Percentiles rank a stretch among this genome's conserved stretches.
Evolutionary conservation across 1,284 basidiomycete genomes (phyloP).

Genomic region (Exsudoporus floridanus): DNA sequence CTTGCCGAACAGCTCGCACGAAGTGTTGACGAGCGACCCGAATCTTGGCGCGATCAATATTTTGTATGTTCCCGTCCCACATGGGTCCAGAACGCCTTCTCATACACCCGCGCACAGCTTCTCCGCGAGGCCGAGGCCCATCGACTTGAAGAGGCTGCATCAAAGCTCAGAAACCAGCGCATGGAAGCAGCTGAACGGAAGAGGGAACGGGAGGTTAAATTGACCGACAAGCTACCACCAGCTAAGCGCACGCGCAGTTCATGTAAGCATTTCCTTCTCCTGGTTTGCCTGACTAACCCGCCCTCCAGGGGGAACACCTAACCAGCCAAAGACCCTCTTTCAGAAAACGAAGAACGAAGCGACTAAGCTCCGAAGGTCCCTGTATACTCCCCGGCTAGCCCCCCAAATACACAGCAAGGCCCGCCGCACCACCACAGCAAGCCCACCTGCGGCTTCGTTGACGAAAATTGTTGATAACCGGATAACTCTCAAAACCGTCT

Average conservation of each 20-base stretch:
- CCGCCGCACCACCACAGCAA: conserved; percentile 39
- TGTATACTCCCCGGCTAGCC: conserved; percentile 52
- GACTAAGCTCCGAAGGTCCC: conserved; percentile 59
- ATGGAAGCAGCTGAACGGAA: conserved; percentile 68
- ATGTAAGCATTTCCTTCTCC: conserved; percentile 43
- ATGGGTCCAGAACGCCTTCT: neutral
- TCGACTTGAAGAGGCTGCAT: conserved; percentile 59
- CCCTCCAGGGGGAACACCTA: conserved; percentile 45
- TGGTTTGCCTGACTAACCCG: conserved; percentile 10
- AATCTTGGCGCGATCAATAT: conserved; percentile 67
- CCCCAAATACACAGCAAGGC: conserved; percentile 51
- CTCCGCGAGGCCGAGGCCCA: conserved; percentile 55
- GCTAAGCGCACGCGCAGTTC: conserved; percentile 53
- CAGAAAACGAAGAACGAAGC: conserved; percentile 73
- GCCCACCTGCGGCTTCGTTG: conserved; percentile 36
- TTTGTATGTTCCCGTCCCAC: conserved; percentile 48
- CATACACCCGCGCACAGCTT: conserved; percentile 38
- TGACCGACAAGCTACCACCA: conserved; percentile 63
- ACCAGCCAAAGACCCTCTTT: conserved; percentile 65
- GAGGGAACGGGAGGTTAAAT: conserved; percentile 68
- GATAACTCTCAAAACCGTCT: conserved; percentile 45
- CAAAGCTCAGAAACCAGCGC: conserved; percentile 59
- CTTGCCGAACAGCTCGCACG: conserved; percentile 41
- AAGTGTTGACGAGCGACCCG: conserved; percentile 42
- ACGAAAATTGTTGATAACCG: conserved; percentile 36